A percentile compares a stretch with the other conserved stretches of the same genome.
phyloP scores from a whole-genome alignment of 331 rosid species.

The Cydonia oblonga region DNA sequence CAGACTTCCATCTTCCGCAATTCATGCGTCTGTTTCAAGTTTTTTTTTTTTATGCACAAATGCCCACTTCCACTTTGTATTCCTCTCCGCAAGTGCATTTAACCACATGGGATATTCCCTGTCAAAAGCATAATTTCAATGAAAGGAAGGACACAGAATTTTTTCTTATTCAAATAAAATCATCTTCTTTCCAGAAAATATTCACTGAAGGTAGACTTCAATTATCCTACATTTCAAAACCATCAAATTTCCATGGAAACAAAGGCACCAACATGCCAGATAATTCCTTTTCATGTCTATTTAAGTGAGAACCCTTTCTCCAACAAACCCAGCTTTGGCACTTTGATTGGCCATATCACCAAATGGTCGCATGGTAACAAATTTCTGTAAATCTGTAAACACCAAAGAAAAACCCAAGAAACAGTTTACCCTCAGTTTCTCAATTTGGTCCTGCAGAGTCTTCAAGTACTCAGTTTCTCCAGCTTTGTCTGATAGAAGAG shows the following conservation, averaged over 20 bases:
- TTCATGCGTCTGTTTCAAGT: slow-evolving; percentile 1
- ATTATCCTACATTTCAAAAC: slow-evolving; percentile 1
- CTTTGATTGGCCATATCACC: neutral
- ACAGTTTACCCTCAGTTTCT: slow-evolving; percentile 49
- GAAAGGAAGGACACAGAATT: slow-evolving; percentile 3
- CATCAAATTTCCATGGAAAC: neutral
- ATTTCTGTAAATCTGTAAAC: neutral
- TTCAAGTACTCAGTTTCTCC: slow-evolving; percentile 64
- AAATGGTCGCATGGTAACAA: neutral
- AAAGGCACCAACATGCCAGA: neutral
- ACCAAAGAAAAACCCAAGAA: slow-evolving; percentile 1
- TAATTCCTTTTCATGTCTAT: neutral
- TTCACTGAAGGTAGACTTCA: too few species aligned
- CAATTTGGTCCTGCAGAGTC: slow-evolving; percentile 55
- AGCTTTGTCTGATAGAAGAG: slow-evolving; percentile 51
- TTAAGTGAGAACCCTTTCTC: neutral
- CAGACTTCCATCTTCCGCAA: neutral
- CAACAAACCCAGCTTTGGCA: neutral
- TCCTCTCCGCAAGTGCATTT: slow-evolving; percentile 77
- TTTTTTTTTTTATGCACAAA: slow-evolving; percentile 14
- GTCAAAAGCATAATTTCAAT: slow-evolving; percentile 19
- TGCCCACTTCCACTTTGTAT: slow-evolving; percentile 39
- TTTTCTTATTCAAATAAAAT: neutral
- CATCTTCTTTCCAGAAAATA: slow-evolving; percentile 1
- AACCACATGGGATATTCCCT: slow-evolving; percentile 57